phyloP scores from a whole-genome alignment of 306 rosid genomes.

The Astragalus membranaceus region DNA sequence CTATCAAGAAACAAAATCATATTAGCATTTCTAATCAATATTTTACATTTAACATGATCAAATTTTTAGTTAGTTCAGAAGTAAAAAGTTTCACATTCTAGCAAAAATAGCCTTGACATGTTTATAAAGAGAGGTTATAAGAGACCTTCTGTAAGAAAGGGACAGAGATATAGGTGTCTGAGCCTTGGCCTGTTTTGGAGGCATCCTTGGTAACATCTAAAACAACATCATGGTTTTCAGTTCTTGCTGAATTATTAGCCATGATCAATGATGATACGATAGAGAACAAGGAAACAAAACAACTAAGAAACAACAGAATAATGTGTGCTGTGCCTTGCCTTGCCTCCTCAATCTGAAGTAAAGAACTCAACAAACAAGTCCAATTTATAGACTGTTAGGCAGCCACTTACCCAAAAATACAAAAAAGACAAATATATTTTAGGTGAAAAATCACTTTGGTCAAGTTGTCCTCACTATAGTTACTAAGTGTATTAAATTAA shows the following conservation, averaged over 20 bases:
- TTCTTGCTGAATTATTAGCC: constrained; percentile 40
- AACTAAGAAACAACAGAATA: neutral
- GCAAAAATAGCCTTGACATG: too few species aligned
- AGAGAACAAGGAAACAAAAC: neutral
- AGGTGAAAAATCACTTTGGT: too few species aligned
- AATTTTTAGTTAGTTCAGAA: neutral
- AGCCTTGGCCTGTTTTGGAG: neutral
- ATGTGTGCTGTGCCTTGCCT: neutral
- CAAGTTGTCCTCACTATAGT: too few species aligned
- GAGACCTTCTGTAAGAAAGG: constrained; percentile 66
- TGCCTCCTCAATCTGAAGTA: neutral
- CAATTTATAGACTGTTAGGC: constrained; percentile 39
- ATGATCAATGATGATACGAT: constrained; percentile 15
- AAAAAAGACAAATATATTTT: too few species aligned
- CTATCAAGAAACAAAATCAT: constrained; percentile 26
- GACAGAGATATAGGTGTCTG: constrained; percentile 18
- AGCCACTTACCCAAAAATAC: neutral
- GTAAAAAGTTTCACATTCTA: too few species aligned
- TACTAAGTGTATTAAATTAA: too few species aligned
- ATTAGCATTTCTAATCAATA: neutral
- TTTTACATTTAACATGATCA: neutral
- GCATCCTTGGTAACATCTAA: constrained; percentile 34
- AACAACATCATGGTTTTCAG: constrained; percentile 31
- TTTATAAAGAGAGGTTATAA: neutral
- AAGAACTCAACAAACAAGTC: neutral